Percentiles rank a stretch among this genome's conserved stretches.
phyloP scores from a whole-genome alignment of 768 basidiomycete species.

The Boletus rufocinnamomeus region DNA sequence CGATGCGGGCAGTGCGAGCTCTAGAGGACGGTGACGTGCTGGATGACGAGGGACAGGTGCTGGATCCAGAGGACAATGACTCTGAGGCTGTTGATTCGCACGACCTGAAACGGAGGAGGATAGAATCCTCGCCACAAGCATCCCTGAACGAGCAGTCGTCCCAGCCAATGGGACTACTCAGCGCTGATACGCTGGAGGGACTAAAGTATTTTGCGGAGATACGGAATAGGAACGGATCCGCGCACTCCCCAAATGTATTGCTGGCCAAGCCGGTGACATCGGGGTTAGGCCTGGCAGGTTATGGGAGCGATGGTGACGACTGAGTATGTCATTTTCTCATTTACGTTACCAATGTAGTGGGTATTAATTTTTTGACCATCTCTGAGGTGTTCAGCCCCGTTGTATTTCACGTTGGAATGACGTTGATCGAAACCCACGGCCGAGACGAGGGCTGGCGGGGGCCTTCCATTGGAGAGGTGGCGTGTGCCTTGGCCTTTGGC shows the following conservation, averaged over 20 bases:
- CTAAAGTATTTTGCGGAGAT: slow-evolving; percentile 91
- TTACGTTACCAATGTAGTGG: background rate
- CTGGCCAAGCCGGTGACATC: slow-evolving; percentile 35
- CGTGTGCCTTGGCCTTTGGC: slow-evolving; percentile 27
- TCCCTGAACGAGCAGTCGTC: slow-evolving; percentile 36
- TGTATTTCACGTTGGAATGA: slow-evolving; percentile 8
- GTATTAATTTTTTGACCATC: slow-evolving; percentile 5
- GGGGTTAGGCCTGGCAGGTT: slow-evolving; percentile 67
- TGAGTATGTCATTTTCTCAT: slow-evolving; percentile 18
- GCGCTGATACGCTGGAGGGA: slow-evolving; percentile 83
- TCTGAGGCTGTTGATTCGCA: slow-evolving; percentile 39
- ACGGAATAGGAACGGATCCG: slow-evolving; percentile 59
- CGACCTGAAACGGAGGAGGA: slow-evolving; percentile 38
- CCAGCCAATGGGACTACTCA: slow-evolving; percentile 63
- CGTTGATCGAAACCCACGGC: background rate
- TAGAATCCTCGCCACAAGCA: slow-evolving; percentile 31
- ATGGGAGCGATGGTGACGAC: slow-evolving; percentile 75
- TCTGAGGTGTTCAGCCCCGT: slow-evolving; percentile 1
- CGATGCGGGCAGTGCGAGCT: slow-evolving; percentile 82
- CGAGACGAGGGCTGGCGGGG: background rate
- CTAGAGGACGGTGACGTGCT: slow-evolving; percentile 75
- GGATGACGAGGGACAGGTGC: slow-evolving; percentile 39
- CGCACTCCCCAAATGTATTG: slow-evolving; percentile 21
- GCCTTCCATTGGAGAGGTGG: slow-evolving; percentile 12
- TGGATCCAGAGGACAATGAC: slow-evolving; percentile 37